These are phyloP conservation scores for Termitomyces sp. DNA, from an alignment of 768 basidiomycete species.

Conservation along the genomic window DNA sequence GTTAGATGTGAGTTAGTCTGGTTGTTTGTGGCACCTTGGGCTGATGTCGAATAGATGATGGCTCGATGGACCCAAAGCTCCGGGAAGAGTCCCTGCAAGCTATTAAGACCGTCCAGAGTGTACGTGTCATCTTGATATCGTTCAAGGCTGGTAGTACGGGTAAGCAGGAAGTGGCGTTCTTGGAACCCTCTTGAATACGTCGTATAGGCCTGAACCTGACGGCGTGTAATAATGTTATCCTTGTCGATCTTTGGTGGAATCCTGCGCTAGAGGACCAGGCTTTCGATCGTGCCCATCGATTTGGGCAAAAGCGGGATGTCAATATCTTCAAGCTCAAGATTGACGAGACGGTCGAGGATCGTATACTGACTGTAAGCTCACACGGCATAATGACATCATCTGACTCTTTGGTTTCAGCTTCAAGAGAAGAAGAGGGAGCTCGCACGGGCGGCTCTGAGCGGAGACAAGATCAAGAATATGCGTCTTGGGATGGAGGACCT, in stretches of 20 bases:
- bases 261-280: conserved; percentile 92
- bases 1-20: conserved; percentile 72
- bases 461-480: conserved; percentile 83
- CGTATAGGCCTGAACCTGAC: conserved; percentile 79
- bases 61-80: conserved; percentile 73
- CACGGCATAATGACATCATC: not conserved
- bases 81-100: conserved; percentile 72
- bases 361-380: conserved; percentile 63
- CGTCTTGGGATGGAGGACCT: conserved; percentile 84
- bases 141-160: conserved; percentile 97
- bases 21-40: conserved; percentile 3
- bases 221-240: conserved; percentile 90
- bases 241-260: conserved; percentile 96
- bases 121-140: conserved; percentile 85
- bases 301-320: conserved; percentile 84
- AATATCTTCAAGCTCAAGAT: conserved; percentile 90
- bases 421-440: conserved; percentile 90
- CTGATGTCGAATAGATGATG: conserved; percentile 67
- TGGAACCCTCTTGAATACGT: not conserved
- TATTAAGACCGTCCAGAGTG: conserved; percentile 58
- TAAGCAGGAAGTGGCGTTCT: conserved; percentile 18
- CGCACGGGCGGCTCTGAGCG: conserved; percentile 79
- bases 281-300: conserved; percentile 87
- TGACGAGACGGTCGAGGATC: conserved; percentile 81
- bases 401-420: conserved; percentile 39